phyloP scores from a whole-genome alignment of 495 filamentous ascomycete species.

The Tuber borchii region DNA sequence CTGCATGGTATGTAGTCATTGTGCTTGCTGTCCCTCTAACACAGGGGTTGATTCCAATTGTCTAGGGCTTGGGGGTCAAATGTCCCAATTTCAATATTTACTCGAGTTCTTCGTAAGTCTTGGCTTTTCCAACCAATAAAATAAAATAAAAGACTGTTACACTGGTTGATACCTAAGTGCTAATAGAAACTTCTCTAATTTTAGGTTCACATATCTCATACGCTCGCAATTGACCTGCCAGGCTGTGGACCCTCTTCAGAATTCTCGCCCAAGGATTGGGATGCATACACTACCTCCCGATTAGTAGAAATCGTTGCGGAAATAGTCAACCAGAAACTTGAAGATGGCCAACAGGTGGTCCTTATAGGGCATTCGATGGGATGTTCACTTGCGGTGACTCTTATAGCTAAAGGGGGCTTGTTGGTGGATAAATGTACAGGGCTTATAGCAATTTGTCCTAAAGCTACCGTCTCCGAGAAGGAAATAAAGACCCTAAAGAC shows the following conservation, averaged over 20 bases:
- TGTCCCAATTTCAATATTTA: conserved; percentile 78
- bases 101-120: conserved; percentile 60
- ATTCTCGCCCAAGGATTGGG: conserved; percentile 64
- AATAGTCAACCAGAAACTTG: conserved; percentile 62
- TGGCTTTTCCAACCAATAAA: not conserved
- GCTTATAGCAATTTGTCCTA: conserved; percentile 72
- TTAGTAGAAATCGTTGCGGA: conserved; percentile 65
- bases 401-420: conserved; percentile 56
- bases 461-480: conserved; percentile 55
- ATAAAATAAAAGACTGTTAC: not conserved
- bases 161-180: not conserved
- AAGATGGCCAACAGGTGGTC: conserved; percentile 65
- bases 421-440: conserved; percentile 63
- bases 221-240: conserved; percentile 81
- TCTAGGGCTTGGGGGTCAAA: conserved; percentile 66
- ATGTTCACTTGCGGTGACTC: conserved; percentile 64
- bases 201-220: conserved; percentile 70
- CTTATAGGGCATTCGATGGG: conserved; percentile 86
- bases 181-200: conserved; percentile 10
- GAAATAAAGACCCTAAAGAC: conserved; percentile 51
- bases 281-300: conserved; percentile 69
- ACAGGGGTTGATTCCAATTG: conserved; percentile 12
- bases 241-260: conserved; percentile 70
- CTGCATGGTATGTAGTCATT: conserved; percentile 59
- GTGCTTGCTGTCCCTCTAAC: not conserved